phyloP scores from a whole-genome alignment of 1,284 basidiomycete species.

The Anthracocystis walkeri region DNA sequence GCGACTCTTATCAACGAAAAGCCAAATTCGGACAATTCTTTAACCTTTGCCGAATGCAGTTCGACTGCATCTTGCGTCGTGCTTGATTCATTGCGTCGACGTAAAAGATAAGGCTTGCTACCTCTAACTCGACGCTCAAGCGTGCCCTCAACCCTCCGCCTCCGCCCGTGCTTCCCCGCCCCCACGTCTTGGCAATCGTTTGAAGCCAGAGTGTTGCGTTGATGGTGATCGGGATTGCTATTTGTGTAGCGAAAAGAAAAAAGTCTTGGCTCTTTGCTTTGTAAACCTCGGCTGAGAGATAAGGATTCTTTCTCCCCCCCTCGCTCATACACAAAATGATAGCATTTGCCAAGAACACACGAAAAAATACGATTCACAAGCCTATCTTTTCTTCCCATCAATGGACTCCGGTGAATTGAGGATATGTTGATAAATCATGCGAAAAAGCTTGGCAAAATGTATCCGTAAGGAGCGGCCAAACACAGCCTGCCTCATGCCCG shows the following conservation, averaged over 20 bases:
- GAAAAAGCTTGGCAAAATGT: too few species aligned
- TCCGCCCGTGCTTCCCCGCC: not conserved
- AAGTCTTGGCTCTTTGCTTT: conserved; percentile 17
- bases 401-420: too few species aligned
- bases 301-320: not conserved
- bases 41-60: not conserved
- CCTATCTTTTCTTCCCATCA: too few species aligned
- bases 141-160: conserved; percentile 4
- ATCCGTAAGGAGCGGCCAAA: too few species aligned
- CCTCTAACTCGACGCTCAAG: conserved; percentile 5
- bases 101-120: conserved; percentile 4
- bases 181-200: not conserved
- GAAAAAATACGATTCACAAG: not conserved
- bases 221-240: not conserved
- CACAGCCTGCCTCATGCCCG: too few species aligned
- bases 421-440: too few species aligned
- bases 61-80: conserved; percentile 2
- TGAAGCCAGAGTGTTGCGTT: not conserved
- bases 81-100: not conserved
- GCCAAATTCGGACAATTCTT: not conserved
- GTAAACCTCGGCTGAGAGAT: conserved; percentile 17
- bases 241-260: not conserved
- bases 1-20: not conserved
- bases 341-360: not conserved
- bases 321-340: too few species aligned